phyloP scores from a whole-genome alignment of 352 stramenopile species.

The Pythium biforme region DNA sequence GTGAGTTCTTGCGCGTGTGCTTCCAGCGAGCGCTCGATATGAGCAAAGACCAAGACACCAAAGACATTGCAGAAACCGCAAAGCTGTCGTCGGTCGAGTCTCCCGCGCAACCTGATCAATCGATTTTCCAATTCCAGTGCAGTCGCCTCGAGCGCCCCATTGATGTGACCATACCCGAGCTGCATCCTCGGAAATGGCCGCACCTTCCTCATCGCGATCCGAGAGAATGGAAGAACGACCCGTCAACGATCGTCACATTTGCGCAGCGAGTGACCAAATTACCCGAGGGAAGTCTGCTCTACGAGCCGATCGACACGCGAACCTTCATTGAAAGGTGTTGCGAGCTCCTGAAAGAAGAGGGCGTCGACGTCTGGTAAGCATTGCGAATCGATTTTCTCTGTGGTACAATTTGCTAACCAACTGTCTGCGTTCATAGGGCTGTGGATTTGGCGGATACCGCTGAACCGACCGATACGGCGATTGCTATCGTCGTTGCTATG shows the following conservation, averaged over 20 bases:
- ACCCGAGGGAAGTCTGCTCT: conserved; percentile 55
- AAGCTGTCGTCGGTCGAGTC: not conserved
- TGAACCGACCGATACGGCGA: conserved; percentile 26
- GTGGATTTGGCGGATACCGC: not conserved
- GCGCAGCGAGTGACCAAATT: conserved; percentile 47
- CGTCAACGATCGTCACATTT: conserved; percentile 44
- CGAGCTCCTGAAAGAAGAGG: conserved; percentile 22
- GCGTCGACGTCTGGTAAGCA: conserved; percentile 26
- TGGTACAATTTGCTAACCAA: not conserved
- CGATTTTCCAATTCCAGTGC: conserved; percentile 19
- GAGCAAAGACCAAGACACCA: conserved; percentile 31
- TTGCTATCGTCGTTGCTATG: conserved; percentile 40
- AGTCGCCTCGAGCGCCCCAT: conserved; percentile 24
- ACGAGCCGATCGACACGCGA: conserved; percentile 58
- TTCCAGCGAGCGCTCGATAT: conserved; percentile 50
- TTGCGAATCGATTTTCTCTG: not conserved
- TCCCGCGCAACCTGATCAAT: not conserved
- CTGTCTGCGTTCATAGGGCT: not conserved
- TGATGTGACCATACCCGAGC: conserved; percentile 40
- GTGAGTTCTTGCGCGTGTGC: conserved; percentile 65
- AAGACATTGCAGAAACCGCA: not conserved
- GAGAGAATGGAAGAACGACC: conserved; percentile 44
- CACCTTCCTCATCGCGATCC: conserved; percentile 60
- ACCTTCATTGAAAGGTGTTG: conserved; percentile 34
- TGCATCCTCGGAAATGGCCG: conserved; percentile 66